Evolutionary conservation across 2,329 filamentous ascomycete species (phyloP), one percentile per base, ranked within the genome.

Genomic region (Colletotrichum tanaceti): DNA sequence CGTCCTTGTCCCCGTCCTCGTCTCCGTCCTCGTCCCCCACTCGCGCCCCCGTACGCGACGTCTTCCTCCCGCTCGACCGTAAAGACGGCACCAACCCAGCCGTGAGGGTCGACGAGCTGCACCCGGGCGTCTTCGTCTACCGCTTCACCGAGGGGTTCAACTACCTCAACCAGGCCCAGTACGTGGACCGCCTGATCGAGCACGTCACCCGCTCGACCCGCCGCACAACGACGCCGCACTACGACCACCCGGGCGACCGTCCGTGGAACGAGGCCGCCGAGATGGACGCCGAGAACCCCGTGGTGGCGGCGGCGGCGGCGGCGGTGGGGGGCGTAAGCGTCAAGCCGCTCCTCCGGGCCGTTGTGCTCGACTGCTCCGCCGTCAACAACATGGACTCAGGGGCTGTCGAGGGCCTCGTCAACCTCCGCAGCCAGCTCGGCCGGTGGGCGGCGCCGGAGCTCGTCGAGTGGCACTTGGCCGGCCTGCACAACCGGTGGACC

Each of bases 341-440:
- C 1, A 69, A 69, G 1, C 86, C 87, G 0, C 75, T 80, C 5
- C 79, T 89, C 18, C 81, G 82, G 2, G 86, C 87, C 5, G 71
- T 90, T 3, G 80, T 89, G 7, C 78, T 89, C 1, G 88, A 89
- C 75, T 88, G 87, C 73, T 84, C 84, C 0, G 80, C 85, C 2
- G 85, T 89, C 53, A 86, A 87, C 72, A 81, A 82, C 60, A 77
- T 89, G 49, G 88, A 90, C 68, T 81, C 87, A 3, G 89, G 87
- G 0, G 84, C 85, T 10, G 77, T 88, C 0, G 86, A 90, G 71
- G 85, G 85, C 0, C 77, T 90, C 5, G 79, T 87, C 35, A 86
- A 89, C 72, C 76, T 87, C 7, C 82, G 86, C 38, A 83, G 83
- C 67, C 81, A 84, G n/a, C 79, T 90, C 2, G 84, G 87, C 73